Percentiles rank a stretch among this genome's conserved stretches.
These are phyloP conservation scores for Magnolia kwangsiensis DNA, from an alignment of 164 flowering plant genomes.

Conservation along the genomic window DNA sequence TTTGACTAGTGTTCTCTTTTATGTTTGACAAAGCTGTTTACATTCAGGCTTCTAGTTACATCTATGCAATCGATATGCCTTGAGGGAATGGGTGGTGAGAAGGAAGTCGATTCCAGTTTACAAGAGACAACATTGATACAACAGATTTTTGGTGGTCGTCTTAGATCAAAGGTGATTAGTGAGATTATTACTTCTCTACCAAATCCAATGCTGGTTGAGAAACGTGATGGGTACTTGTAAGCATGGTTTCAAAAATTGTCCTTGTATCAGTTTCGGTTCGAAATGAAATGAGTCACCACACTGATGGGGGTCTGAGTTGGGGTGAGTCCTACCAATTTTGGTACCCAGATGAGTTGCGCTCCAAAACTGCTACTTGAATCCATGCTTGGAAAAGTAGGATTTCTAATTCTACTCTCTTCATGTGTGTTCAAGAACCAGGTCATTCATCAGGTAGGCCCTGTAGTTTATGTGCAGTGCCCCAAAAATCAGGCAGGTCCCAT, in stretches of 20 bases:
- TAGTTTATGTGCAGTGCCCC: not conserved
- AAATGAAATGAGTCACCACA: too few relatives aligned
- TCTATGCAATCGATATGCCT: constrained; percentile 90
- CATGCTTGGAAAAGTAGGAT: too few relatives aligned
- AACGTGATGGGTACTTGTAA: not conserved
- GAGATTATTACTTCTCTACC: not conserved
- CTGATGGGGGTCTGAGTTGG: too few relatives aligned
- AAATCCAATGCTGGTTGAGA: not conserved
- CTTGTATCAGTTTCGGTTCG: too few relatives aligned
- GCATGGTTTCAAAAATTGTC: too few relatives aligned
- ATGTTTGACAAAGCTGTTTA: constrained; percentile 11
- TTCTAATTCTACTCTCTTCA: not conserved
- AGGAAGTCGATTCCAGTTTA: constrained; percentile 52
- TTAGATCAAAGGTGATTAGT: constrained; percentile 63
- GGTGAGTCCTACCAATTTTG: too few relatives aligned
- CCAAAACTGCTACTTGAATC: too few relatives aligned
- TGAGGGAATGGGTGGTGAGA: constrained; percentile 69
- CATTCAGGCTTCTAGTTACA: constrained; percentile 62
- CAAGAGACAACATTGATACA: constrained; percentile 89
- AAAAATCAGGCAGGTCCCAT: not conserved
- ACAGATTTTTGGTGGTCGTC: constrained; percentile 80
- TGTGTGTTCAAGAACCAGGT: not conserved
- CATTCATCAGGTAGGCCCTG: not conserved
- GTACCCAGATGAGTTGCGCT: too few relatives aligned
- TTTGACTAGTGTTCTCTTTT: constrained; percentile 6